Percentiles rank a stretch among this genome's conserved stretches.
phyloP scores from a whole-genome alignment of 164 flowering plant genomes.

The Vitis cinerea region DNA sequence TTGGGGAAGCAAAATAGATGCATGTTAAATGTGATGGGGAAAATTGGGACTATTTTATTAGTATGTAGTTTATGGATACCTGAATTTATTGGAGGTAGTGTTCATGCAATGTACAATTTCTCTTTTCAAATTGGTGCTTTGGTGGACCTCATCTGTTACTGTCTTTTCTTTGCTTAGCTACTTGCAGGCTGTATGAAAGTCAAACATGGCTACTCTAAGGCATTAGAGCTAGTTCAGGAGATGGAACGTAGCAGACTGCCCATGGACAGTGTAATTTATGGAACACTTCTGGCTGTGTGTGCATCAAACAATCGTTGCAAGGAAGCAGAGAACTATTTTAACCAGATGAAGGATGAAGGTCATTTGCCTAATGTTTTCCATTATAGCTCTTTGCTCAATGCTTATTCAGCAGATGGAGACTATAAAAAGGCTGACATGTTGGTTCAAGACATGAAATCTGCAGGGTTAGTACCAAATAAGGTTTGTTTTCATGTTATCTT shows the following conservation, averaged over 20 bases:
- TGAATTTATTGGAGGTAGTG: not conserved
- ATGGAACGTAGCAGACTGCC: constrained; percentile 44
- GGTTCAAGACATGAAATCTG: constrained; percentile 75
- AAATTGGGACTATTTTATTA: too few relatives aligned
- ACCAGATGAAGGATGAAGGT: constrained; percentile 77
- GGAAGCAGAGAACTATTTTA: constrained; percentile 78
- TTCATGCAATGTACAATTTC: not conserved
- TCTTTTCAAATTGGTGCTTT: not conserved
- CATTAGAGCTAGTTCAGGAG: constrained; percentile 70
- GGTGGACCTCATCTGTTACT: not conserved
- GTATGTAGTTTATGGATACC: too few relatives aligned
- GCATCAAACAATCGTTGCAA: constrained; percentile 66
- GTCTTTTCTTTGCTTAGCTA: constrained; percentile 46
- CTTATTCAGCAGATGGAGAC: constrained; percentile 68
- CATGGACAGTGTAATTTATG: constrained; percentile 80
- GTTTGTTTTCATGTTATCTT: constrained; percentile 48
- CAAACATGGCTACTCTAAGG: constrained; percentile 68
- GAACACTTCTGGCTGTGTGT: constrained; percentile 76
- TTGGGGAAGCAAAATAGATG: too few relatives aligned
- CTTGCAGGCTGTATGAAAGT: constrained; percentile 81
- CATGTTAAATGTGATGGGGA: too few relatives aligned
- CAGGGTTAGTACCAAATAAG: constrained; percentile 87
- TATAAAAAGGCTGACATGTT: constrained; percentile 69
- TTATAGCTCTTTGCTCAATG: constrained; percentile 89
- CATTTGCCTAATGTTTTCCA: constrained; percentile 74